Evolutionary conservation across 164 flowering plant genomes (phyloP).

Genomic region (Magnolia officinalis): DNA sequence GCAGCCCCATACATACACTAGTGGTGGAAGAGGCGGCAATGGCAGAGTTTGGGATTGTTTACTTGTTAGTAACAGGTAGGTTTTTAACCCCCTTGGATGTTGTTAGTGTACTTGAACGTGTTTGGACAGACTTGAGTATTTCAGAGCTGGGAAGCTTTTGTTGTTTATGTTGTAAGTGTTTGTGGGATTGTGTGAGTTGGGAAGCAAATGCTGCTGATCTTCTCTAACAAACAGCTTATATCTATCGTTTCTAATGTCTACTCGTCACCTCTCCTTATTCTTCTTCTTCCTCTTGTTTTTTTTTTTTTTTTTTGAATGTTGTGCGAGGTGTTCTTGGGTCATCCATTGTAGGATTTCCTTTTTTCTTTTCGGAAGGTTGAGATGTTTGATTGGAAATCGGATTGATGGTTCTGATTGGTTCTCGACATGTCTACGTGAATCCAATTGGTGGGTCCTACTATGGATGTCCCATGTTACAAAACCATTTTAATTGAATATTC

Average conservation of each 20-base stretch:
- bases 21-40: slow-evolving; percentile 16
- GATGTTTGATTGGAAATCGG: too few species aligned
- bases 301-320: too few species aligned
- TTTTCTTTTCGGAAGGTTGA: too few species aligned
- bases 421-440: too few species aligned
- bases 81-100: background rate
- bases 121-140: background rate
- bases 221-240: slow-evolving; percentile 5
- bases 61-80: background rate
- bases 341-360: too few species aligned
- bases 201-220: slow-evolving; percentile 7
- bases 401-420: too few species aligned
- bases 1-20: slow-evolving; percentile 80
- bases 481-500: too few species aligned
- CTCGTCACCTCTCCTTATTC: background rate
- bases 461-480: too few species aligned
- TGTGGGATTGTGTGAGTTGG: slow-evolving; percentile 6
- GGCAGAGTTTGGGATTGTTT: background rate
- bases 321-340: too few species aligned
- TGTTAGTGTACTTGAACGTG: background rate
- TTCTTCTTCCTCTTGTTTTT: too few species aligned
- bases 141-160: background rate
- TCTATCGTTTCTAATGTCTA: background rate
- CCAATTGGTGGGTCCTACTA: too few species aligned
- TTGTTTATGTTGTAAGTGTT: background rate